Evolutionary conservation across 345 rosid genomes (phyloP).

Genomic region (Salix arbutifolia): DNA sequence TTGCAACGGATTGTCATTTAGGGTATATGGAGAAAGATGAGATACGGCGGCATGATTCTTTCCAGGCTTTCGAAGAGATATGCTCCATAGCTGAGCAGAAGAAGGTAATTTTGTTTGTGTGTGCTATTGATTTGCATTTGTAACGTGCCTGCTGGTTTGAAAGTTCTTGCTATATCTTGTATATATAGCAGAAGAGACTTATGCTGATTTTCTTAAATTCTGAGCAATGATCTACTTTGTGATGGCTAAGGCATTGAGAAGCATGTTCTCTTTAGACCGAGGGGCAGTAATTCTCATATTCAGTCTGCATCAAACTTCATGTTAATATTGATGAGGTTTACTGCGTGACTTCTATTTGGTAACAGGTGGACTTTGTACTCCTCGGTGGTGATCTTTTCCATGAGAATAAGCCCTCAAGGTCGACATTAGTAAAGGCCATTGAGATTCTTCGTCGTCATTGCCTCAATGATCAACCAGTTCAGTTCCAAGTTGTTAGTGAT

Average conservation of each 20-base stretch:
- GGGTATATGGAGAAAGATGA: constrained; percentile 99
- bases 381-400: constrained; percentile 98
- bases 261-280: no score
- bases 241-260: no score
- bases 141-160: neutral
- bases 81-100: constrained; percentile 90
- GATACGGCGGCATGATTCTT: constrained; percentile 87
- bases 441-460: constrained; percentile 97
- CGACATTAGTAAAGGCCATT: constrained; percentile 86
- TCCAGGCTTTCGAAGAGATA: constrained; percentile 89
- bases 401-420: constrained; percentile 96
- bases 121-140: neutral
- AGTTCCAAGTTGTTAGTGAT: constrained; percentile 97
- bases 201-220: neutral
- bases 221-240: no score
- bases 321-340: neutral
- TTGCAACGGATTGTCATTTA: constrained; percentile 92
- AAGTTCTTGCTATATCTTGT: neutral
- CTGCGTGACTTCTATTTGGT: constrained; percentile 14
- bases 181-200: neutral
- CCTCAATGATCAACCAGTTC: constrained; percentile 83
- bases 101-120: constrained; percentile 36
- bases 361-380: constrained; percentile 85
- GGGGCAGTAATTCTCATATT: neutral
- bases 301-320: neutral